Base-by-base conservation (phyloP, 371 early-diverging fungal genomes). In the Actinomucor elegans region DNA sequence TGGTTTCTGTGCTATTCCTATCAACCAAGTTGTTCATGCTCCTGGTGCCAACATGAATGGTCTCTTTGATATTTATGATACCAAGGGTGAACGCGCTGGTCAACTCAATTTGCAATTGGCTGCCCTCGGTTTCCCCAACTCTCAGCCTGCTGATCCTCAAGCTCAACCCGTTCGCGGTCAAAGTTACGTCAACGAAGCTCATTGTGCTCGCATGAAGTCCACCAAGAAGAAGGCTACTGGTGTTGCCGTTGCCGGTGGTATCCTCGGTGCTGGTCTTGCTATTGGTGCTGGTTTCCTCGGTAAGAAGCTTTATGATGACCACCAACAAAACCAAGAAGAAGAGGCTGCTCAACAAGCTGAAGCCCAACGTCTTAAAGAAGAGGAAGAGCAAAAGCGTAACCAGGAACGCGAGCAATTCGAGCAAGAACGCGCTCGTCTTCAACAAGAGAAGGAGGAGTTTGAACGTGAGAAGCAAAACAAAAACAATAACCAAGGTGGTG, bases 1-100 rank as follows among this genome's bases (percentile, higher is more conserved):
- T 48, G 84, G 80, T 59, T 84, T 84, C 59, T 73, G 75, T 43
- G 81, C 84, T 26, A 81, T 84, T 41, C 81, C 84, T 42, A 67
- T 84, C 48, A 74, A 73, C 56, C 80, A 77, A 51, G 66, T 77
- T 27, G 73, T 80, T 51, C 66, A 75, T 24, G 69, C 78, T 18
- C 77, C 69, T 18, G 79, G 79, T 27, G 80, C 69, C 23, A 46
- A 68, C 49, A 41, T 81, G 55, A 71, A 73, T 43, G 80, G 73
- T 50, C 33, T 67, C 54, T 81, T 84, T 61, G 65, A 66, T 18
- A 60, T 81, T 55, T 81, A 52, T 42, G 59, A 67, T 17, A 55
- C 71, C 55, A 68, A 77, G 45, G 78, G 75, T 56, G 60, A 80
- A 52, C 63, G 41, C n/a, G 66, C 71, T 21, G 84, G 84, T 53